These are phyloP conservation scores for Lentinus polychrous DNA, from an alignment of 1,284 basidiomycete species.

Conservation along the genomic window DNA sequence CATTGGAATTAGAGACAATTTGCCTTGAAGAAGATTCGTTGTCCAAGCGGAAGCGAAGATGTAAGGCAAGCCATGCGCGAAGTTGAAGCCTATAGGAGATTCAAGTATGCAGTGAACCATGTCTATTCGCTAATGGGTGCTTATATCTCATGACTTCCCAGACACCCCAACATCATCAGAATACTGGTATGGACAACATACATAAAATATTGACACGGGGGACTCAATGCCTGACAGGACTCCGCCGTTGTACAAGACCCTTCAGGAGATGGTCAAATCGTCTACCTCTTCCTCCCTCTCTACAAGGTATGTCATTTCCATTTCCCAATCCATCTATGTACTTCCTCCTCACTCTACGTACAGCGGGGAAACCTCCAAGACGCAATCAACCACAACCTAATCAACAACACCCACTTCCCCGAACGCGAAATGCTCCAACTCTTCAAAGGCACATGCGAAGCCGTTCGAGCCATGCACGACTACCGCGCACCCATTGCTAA, in stretches of 20 bases:
- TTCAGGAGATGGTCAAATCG: conserved; percentile 89
- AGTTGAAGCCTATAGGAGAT: conserved; percentile 85
- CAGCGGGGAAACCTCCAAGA: conserved; percentile 93
- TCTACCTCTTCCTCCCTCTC: conserved; percentile 88
- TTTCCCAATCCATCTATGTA: conserved; percentile 6
- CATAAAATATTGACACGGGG: no score
- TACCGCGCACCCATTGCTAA: conserved; percentile 46
- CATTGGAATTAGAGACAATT: conserved; percentile 62
- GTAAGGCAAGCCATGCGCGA: conserved; percentile 85
- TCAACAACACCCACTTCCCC: conserved; percentile 78
- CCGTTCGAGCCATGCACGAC: conserved; percentile 89
- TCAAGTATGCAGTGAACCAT: conserved; percentile 71
- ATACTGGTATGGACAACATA: conserved; percentile 73
- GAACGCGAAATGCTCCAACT: conserved; percentile 85
- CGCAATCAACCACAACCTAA: conserved; percentile 81
- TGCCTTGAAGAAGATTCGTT: conserved; percentile 90
- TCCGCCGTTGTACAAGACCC: conserved; percentile 93
- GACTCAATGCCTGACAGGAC: conserved; percentile 62
- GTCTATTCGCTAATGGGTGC: no score
- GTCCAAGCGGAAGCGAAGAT: conserved; percentile 76
- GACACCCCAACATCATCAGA: conserved; percentile 86
- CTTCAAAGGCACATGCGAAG: conserved; percentile 93
- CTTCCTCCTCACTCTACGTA: background rate
- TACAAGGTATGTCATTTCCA: conserved; percentile 53
- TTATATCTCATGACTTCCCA: no score